A percentile compares a stretch with the other conserved stretches of the same genome.
These are phyloP conservation scores for Hanseniaspora mollemarum DNA, from an alignment of 805 yeast genomes.

Conservation along the genomic window DNA sequence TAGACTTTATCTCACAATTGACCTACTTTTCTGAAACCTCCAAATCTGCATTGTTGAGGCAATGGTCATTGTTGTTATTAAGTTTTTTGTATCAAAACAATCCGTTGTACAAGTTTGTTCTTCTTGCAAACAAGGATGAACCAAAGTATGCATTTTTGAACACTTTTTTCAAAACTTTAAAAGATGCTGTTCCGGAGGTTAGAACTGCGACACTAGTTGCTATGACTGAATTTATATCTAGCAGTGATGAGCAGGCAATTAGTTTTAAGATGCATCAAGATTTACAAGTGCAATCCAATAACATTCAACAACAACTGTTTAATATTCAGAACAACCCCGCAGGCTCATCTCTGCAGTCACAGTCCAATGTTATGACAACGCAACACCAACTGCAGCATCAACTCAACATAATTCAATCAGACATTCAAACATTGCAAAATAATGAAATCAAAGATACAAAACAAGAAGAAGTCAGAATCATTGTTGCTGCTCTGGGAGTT, in stretches of 20 bases:
- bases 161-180: conserved; percentile 42
- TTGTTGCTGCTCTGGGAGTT: conserved; percentile 53
- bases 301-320: conserved; percentile 25
- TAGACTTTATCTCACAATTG: conserved; percentile 60
- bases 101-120: conserved; percentile 63
- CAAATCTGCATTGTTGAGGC: conserved; percentile 76
- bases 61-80: conserved; percentile 77
- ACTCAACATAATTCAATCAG: conserved; percentile 24
- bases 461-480: conserved; percentile 59
- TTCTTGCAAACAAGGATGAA: conserved; percentile 49
- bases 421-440: conserved; percentile 25
- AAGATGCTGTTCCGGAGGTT: conserved; percentile 92
- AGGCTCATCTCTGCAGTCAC: conserved; percentile 25
- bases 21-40: conserved; percentile 54
- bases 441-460: conserved; percentile 37
- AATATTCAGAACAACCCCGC: conserved; percentile 26
- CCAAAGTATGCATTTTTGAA: conserved; percentile 23
- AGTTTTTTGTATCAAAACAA: conserved; percentile 66
- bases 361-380: conserved; percentile 23
- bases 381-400: conserved; percentile 29
- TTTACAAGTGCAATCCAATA: conserved; percentile 24
- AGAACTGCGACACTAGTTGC: conserved; percentile 73
- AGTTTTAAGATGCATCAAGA: conserved; percentile 28
- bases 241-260: conserved; percentile 31
- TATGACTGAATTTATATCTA: conserved; percentile 55